Base-by-base conservation (phyloP, 345 rosid species). In the Aquilaria sinensis region DNA sequence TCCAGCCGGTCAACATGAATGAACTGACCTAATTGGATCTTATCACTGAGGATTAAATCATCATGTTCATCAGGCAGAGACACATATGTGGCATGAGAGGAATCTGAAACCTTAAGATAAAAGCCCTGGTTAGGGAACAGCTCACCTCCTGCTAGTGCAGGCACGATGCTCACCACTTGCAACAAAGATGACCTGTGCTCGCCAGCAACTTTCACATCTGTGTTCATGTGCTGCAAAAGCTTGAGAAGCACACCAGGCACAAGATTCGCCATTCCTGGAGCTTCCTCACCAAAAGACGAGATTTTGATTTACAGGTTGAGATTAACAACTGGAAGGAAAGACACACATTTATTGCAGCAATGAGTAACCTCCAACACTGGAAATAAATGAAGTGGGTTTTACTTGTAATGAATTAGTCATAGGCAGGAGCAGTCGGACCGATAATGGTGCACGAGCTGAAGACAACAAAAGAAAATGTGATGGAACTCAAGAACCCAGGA, bases 111-210 rank as follows among this genome's bases (percentile, higher is more conserved):
- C 82, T 83, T 94, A 12, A 94, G 83, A 74, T 86, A 94, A 65
- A 94, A 94, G 5, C 99, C 99, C 51, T 94, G 89, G 64, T 88
- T 94, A 2, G 92, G 64, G 64, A 94, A 94, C 1, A 94, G 82
- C 82, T 90, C 99, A 31, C 97, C 92, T 31, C 97, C 99, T 9
- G 99, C 97, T 37, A 94, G 52, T n/a, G 97, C 97, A 4, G 97
- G 99, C 1, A 94, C 97, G 55, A 94, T 94, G 72, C 99, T 88
- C 69, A 94, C 80, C 0, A 94, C 99, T 60, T 94, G 99, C 68
- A 94, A 69, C 1, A 94, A 71, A 69, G 96, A 86, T 1, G 99
- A 88, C 82, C 97, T 79, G 72, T 94, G 90, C 81, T 94, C 99
- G 32, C 97, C 99, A 34, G 86, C 89, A 73, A 94, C 89, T 74